Conservation (phyloP, 2,329 filamentous ascomycete genomes). For the Xylaria sp. region DNA sequence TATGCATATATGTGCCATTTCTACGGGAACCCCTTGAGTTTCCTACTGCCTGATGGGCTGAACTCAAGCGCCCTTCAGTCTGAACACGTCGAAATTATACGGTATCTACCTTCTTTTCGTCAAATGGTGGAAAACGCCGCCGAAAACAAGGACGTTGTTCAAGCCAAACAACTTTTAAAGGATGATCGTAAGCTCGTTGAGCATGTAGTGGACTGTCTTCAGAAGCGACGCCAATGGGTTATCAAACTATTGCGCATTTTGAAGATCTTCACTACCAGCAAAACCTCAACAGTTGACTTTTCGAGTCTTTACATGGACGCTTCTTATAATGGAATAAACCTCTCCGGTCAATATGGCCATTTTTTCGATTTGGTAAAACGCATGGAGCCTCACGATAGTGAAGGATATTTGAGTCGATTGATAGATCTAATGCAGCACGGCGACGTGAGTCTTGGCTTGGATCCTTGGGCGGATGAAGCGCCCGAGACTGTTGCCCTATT, state of each 20-base stretch:
- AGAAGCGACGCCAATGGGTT: constrained; percentile 53
- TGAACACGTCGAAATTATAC: constrained; percentile 73
- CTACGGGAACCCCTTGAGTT: constrained; percentile 78
- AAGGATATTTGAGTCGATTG: constrained; percentile 56
- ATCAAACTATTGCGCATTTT: constrained; percentile 60
- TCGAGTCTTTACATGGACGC: constrained; percentile 70
- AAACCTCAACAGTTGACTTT: constrained; percentile 51
- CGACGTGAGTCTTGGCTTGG: constrained; percentile 52
- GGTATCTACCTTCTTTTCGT: constrained; percentile 76
- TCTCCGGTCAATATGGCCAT: constrained; percentile 61
- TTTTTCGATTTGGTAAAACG: constrained; percentile 69
- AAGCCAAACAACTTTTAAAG: constrained; percentile 66
- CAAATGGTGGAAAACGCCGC: constrained; percentile 61
- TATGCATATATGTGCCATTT: constrained; percentile 90
- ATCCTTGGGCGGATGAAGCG: constrained; percentile 49
- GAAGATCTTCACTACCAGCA: constrained; percentile 56
- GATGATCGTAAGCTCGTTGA: constrained; percentile 65
- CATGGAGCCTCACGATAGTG: constrained; percentile 63
- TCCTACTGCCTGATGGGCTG: constrained; percentile 62
- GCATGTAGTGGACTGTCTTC: constrained; percentile 50
- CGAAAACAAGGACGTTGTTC: constrained; percentile 54
- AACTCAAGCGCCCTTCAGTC: constrained; percentile 57
- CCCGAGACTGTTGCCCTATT: constrained; percentile 51
- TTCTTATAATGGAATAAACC: constrained; percentile 64
- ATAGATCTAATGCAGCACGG: constrained; percentile 52